Evolutionary conservation across 1,139 yeast species (phyloP).

Genomic region (Geotrichum reessii): DNA sequence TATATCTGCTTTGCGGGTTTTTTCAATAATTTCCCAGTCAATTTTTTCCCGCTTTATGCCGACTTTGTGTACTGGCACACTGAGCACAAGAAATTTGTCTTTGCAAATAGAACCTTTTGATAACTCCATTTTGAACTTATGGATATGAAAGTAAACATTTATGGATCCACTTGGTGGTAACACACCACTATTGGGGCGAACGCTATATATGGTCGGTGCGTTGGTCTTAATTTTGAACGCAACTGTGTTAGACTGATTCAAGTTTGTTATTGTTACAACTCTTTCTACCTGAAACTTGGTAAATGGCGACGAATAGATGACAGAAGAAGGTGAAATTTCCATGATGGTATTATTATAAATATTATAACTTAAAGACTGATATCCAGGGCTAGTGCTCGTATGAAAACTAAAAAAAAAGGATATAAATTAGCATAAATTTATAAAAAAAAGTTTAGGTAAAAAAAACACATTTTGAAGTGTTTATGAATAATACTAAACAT

Average conservation of each 20-base stretch:
- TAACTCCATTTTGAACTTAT: slow-evolving; percentile 75
- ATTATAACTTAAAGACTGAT: background rate
- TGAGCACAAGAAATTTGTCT: slow-evolving; percentile 87
- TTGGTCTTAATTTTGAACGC: slow-evolving; percentile 97
- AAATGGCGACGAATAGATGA: slow-evolving; percentile 43
- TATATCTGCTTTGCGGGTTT: background rate
- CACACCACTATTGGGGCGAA: slow-evolving; percentile 62
- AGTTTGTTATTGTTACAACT: slow-evolving; percentile 60
- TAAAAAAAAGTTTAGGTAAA: background rate
- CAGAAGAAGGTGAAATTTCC: background rate
- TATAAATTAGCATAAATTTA: too few relatives aligned
- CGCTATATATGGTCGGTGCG: slow-evolving; percentile 95
- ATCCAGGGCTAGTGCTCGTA: background rate
- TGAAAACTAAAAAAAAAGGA: background rate
- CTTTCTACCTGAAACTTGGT: slow-evolving; percentile 65
- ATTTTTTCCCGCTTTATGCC: background rate
- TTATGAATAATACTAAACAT: background rate
- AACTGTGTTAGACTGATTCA: slow-evolving; percentile 44
- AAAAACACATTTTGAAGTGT: background rate
- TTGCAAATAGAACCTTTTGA: slow-evolving; percentile 68
- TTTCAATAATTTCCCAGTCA: background rate
- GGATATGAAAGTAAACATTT: slow-evolving; percentile 38
- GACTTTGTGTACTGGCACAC: slow-evolving; percentile 39
- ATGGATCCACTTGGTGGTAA: background rate
- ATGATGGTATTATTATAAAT: slow-evolving; percentile 14